Base-by-base conservation (phyloP, 495 filamentous ascomycete species). In the Xylaria cubensis region DNA sequence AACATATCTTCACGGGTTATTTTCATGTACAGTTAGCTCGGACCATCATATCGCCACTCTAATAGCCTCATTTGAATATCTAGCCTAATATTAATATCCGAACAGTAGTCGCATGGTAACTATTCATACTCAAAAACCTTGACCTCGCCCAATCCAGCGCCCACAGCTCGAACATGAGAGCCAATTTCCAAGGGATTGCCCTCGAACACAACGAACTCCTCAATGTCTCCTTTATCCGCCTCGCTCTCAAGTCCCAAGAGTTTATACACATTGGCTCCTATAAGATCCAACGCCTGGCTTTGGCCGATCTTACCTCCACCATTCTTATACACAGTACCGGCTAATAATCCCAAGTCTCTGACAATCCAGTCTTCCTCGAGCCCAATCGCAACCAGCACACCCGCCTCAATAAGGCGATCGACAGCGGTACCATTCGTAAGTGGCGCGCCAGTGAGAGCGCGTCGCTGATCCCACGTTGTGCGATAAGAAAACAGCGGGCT, bases 351-450 rank as follows among this genome's bases (percentile, higher is more conserved):
- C 59, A 86, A 55, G 46, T 87, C 82, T 26, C 85, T 73, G 6
- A 86, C 86, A 36, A 82, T 63, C 82, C 82, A 88, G 73, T 87
- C 83, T 77, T 88, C 86, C 24, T 82, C 77, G 6, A 84, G 74
- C 3, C 84, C 81, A 26, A 88, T 81, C 0, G 80, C 87, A 10
- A 82, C 80, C 7, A 71, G 59, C 2, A 88, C 86, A 10, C 83
- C 77, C 39, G 86, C 86, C 39, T 83, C 81, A 1, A 85, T 39
- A 4, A 88, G 81, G 19, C 51, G 42, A 55, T 86, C 84, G 7
- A 88, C 76, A 0, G 78, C 80, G 9, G 86, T 88, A 4, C 84
- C 86, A 63, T 87, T 86, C 12, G 84, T 86, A 1, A 88, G 82
- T 19, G 86, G 86, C 2, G 86, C 86, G 2, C 86, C 86, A 0